Conservation (phyloP, 768 basidiomycete species). For the Dioszegia crocea region DNA sequence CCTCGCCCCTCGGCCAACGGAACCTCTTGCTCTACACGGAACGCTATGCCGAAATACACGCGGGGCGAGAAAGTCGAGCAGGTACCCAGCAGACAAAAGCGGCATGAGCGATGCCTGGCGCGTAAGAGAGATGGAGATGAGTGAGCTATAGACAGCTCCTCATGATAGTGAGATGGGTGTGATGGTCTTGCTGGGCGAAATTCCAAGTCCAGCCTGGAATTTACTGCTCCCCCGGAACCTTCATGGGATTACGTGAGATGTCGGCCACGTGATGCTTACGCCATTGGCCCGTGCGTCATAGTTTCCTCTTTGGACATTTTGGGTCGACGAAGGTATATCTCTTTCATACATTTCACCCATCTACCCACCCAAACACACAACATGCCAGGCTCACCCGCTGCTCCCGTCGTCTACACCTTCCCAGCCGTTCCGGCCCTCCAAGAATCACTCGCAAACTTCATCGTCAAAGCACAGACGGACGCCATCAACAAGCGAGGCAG, state of each 20-base stretch:
- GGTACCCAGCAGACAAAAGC: not conserved
- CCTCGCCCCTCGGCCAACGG: not conserved
- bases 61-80: slow-evolving; percentile 6
- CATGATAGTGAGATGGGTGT: not conserved
- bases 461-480: slow-evolving; percentile 81
- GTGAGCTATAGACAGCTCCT: not conserved
- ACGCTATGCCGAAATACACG: not conserved
- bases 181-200: not conserved
- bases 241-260: not conserved
- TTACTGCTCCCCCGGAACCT: not conserved
- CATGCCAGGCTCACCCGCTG: slow-evolving; percentile 52
- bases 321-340: too few relatives aligned
- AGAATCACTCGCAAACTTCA: slow-evolving; percentile 69
- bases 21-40: not conserved
- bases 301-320: too few relatives aligned
- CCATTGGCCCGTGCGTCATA: not conserved
- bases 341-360: too few relatives aligned
- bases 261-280: too few relatives aligned
- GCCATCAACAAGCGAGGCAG: slow-evolving; percentile 80
- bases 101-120: not conserved
- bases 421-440: slow-evolving; percentile 58
- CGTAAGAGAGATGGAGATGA: too few relatives aligned
- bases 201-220: not conserved
- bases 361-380: not conserved
- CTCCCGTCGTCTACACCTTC: slow-evolving; percentile 73